These are phyloP conservation scores for Colletotrichum lini DNA, from an alignment of 2,329 filamentous ascomycete species.

Conservation along the genomic window DNA sequence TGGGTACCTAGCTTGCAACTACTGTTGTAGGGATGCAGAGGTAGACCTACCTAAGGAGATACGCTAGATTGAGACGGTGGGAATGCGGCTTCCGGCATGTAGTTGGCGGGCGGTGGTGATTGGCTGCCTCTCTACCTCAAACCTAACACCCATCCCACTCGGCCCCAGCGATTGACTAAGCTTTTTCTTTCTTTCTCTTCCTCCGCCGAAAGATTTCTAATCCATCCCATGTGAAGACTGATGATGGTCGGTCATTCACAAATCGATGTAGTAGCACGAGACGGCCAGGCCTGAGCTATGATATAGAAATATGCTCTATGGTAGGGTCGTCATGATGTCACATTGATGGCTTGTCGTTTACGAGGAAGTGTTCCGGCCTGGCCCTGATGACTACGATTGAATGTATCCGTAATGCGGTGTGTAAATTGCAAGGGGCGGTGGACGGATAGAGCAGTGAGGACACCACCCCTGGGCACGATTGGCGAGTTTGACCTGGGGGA, in stretches of 20 bases:
- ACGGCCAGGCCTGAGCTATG: neutral
- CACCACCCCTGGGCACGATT: neutral
- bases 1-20: too few relatives aligned
- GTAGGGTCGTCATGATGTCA: slow-evolving; percentile 14
- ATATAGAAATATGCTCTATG: neutral
- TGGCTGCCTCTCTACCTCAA: slow-evolving; percentile 9
- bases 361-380: slow-evolving; percentile 5
- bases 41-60: neutral
- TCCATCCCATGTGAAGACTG: slow-evolving; percentile 30
- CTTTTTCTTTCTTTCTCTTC: slow-evolving; percentile 22
- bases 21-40: neutral
- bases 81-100: slow-evolving; percentile 6
- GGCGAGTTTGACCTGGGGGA: neutral
- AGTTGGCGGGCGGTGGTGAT: neutral
- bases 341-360: neutral
- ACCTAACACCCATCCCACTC: slow-evolving; percentile 13
- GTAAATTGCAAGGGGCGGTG: too few relatives aligned
- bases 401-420: too few relatives aligned
- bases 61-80: slow-evolving; percentile 1
- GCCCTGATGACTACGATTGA: slow-evolving; percentile 16
- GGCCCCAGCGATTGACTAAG: slow-evolving; percentile 32
- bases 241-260: slow-evolving; percentile 16
- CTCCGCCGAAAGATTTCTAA: slow-evolving; percentile 37
- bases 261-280: slow-evolving; percentile 4
- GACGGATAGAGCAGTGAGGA: neutral